Base-by-base conservation (phyloP, 768 basidiomycete genomes). In the Tricholomella constricta region DNA sequence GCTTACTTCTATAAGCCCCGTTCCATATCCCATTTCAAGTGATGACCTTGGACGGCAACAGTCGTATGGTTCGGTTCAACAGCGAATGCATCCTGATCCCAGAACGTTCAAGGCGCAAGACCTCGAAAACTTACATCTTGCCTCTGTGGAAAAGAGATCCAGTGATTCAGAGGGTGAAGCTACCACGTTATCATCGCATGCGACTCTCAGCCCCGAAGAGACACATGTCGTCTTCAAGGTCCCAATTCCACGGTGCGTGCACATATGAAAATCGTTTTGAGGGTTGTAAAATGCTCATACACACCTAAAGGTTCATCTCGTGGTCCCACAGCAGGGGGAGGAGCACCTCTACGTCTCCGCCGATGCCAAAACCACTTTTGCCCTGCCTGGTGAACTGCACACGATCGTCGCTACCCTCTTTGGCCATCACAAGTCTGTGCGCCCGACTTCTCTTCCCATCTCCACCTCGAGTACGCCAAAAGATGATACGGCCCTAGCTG, bases 21-120 rank as follows among this genome's bases (percentile, higher is more conserved):
- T n/a, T n/a, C n/a, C n/a, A n/a, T n/a, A n/a, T n/a, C n/a, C n/a
- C n/a, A n/a, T n/a, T n/a, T n/a, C n/a, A n/a, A n/a, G n/a, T n/a
- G n/a, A n/a, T n/a, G n/a, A n/a, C n/a, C 26, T 26, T 48, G 35
- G 50, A 55, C 43, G 15, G 34, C n/a, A 34, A 25, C 38, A 49
- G 34, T 53, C 71, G 73, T 45, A 58, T 74, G 20, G 89, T 91
- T 4, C 79, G 89, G 51, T 91, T 91, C 69, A 81, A 91, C 72
- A 73, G 75, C 48, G 79, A 86, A 61, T 91, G 89, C 54, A 73
- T 88, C 4, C 78, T 91, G 61, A 91, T 91, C 51, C 89, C 89
- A n/a, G 81, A 86, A 14, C 69, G 71, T 45, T 70, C 73, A 4
- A 80, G 75, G 48, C 69, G 77, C 23, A 72, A 77, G 38, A 64